phyloP scores from a whole-genome alignment of 2,329 filamentous ascomycete genomes.

The Claviceps fusiformis region DNA sequence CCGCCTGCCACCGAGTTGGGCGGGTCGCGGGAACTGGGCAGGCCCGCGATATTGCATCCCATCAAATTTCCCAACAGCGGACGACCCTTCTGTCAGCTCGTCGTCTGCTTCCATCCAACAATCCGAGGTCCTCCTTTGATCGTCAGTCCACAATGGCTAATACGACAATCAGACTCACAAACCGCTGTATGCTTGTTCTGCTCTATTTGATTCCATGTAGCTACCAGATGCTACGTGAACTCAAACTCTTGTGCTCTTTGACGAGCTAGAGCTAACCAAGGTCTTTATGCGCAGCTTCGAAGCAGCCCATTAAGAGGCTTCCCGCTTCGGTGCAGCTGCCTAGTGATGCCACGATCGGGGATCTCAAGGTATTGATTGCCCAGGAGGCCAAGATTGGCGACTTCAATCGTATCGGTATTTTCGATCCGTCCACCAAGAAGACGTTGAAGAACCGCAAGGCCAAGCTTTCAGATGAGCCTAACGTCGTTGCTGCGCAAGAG shows the following conservation, averaged over 20 bases:
- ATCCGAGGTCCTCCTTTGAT: neutral
- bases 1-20: no score
- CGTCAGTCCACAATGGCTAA: conserved; percentile 4
- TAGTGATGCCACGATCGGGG: conserved; percentile 41
- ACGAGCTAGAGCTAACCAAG: conserved; percentile 2
- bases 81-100: neutral
- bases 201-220: no score
- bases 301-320: conserved; percentile 40
- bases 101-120: neutral
- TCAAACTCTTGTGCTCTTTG: neutral
- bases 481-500: conserved; percentile 35
- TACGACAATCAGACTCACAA: conserved; percentile 10
- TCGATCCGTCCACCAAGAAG: conserved; percentile 46
- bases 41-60: neutral
- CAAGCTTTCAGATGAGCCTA: conserved; percentile 32
- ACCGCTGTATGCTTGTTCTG: conserved; percentile 8
- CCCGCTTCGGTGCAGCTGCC: conserved; percentile 36
- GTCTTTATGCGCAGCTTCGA: conserved; percentile 22
- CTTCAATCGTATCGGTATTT: conserved; percentile 49
- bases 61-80: conserved; percentile 1
- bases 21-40: neutral
- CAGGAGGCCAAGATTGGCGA: conserved; percentile 37
- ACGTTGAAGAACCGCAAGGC: conserved; percentile 49
- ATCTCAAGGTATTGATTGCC: conserved; percentile 43
- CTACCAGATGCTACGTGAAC: neutral